A percentile compares a stretch with the other conserved stretches of the same genome.
These are phyloP conservation scores for Diatrype stigma DNA, from an alignment of 2,329 filamentous ascomycete species.

Conservation along the genomic window DNA sequence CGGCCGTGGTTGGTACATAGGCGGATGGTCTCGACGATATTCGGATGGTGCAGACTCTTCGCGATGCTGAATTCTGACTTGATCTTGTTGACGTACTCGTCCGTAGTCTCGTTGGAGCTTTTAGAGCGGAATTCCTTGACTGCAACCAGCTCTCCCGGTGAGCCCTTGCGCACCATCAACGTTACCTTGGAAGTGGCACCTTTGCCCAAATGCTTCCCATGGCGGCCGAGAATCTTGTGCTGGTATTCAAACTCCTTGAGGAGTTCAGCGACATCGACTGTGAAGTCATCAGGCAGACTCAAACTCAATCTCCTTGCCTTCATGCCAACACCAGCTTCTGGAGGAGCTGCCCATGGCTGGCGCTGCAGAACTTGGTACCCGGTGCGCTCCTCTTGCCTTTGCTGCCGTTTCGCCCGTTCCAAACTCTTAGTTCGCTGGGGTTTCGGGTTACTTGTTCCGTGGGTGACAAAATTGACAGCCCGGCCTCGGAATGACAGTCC, in stretches of 20 bases:
- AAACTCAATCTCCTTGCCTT: constrained; percentile 76
- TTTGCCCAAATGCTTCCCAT: constrained; percentile 73
- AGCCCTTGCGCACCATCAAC: constrained; percentile 70
- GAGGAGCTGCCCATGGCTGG: constrained; percentile 56
- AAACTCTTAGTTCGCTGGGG: constrained; percentile 23
- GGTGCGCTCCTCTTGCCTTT: constrained; percentile 20
- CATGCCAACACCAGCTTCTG: constrained; percentile 67
- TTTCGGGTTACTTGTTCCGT: constrained; percentile 17
- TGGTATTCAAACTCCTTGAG: constrained; percentile 66
- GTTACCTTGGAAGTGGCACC: constrained; percentile 80
- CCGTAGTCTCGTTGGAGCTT: constrained; percentile 61
- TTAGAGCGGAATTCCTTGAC: constrained; percentile 84
- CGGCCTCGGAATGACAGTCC: constrained; percentile 45
- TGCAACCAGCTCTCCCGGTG: constrained; percentile 64
- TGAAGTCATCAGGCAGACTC: constrained; percentile 69
- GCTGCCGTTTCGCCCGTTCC: constrained; percentile 24
- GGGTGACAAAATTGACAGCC: constrained; percentile 38
- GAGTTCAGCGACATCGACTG: constrained; percentile 65
- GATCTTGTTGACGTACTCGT: constrained; percentile 83
- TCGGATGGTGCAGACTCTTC: constrained; percentile 79
- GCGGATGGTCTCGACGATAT: constrained; percentile 76
- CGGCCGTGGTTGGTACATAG: constrained; percentile 70
- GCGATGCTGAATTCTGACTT: constrained; percentile 88
- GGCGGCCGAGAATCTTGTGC: constrained; percentile 65
- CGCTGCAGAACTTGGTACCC: constrained; percentile 31